phyloP scores from a whole-genome alignment of 306 rosid genomes.

The Corylus avellana region DNA sequence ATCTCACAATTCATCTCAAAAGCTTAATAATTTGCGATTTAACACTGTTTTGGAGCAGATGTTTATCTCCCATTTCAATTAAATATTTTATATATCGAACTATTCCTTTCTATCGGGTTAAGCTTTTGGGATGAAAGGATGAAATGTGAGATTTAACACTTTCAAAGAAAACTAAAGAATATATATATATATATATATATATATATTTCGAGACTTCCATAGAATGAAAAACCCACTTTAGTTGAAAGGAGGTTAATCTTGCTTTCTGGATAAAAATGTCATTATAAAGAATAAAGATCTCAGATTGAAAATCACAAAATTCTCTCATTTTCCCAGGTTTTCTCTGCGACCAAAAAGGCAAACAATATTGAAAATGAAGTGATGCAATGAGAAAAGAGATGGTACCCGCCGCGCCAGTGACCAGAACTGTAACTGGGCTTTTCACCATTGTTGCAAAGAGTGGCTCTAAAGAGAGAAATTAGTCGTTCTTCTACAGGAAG shows the following conservation, averaged over 20 bases:
- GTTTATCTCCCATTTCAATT: too few relatives aligned
- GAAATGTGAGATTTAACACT: too few relatives aligned
- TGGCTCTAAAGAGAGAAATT: not conserved
- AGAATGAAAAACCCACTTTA: not conserved
- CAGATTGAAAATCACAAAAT: not conserved
- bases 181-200: not conserved
- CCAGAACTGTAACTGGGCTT: conserved; percentile 43
- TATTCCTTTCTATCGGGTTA: too few relatives aligned
- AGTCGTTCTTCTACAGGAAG: not conserved
- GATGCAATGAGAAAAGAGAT: not conserved
- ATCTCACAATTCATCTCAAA: too few relatives aligned
- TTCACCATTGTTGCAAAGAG: conserved; percentile 34
- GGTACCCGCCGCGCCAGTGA: conserved; percentile 64
- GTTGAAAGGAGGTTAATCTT: not conserved
- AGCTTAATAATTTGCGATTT: too few relatives aligned
- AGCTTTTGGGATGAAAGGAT: too few relatives aligned
- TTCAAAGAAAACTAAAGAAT: not conserved
- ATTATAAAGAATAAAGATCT: not conserved
- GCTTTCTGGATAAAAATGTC: not conserved
- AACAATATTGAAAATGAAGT: not conserved
- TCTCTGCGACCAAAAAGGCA: conserved; percentile 4
- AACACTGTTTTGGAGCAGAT: too few relatives aligned
- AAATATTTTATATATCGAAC: too few relatives aligned
- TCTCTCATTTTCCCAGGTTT: not conserved
- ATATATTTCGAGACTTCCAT: not conserved